These are phyloP conservation scores for Kwoniella mangroviensis DNA, from an alignment of 768 basidiomycete species.

Conservation along the genomic window DNA sequence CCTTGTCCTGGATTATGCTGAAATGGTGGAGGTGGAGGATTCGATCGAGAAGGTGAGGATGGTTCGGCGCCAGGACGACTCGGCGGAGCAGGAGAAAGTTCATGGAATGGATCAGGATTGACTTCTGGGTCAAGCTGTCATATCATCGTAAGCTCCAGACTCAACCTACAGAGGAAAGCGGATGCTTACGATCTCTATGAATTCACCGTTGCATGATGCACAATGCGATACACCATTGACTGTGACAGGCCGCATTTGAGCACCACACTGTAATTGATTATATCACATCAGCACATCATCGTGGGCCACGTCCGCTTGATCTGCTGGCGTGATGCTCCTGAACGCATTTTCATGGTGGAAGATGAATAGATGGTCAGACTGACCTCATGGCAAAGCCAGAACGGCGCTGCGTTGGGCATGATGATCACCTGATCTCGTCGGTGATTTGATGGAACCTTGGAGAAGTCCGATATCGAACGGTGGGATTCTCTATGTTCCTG, in stretches of 20 bases:
- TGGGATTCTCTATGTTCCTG: no score
- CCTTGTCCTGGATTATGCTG: constrained; percentile 21
- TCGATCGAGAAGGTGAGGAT: constrained; percentile 4
- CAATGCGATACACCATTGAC: constrained; percentile 67
- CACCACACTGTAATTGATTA: constrained; percentile 67
- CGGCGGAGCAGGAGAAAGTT: constrained; percentile 43
- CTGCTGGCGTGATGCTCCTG: neutral
- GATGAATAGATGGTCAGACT: constrained; percentile 2
- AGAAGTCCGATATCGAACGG: neutral
- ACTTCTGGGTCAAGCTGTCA: constrained; percentile 41
- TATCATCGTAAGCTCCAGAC: neutral
- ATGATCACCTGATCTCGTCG: neutral
- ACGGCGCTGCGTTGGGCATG: constrained; percentile 38
- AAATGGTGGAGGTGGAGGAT: constrained; percentile 4
- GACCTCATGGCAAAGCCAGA: constrained; percentile 54
- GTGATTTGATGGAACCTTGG: neutral
- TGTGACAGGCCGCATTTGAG: constrained; percentile 87
- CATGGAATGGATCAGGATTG: constrained; percentile 45
- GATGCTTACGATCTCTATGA: constrained; percentile 72
- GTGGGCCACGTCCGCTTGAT: neutral
- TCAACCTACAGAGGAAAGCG: neutral
- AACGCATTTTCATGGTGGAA: neutral
- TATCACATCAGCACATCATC: neutral
- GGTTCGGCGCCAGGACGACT: constrained; percentile 21
- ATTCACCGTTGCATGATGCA: constrained; percentile 77